Percentiles rank a stretch among this genome's conserved stretches.
Evolutionary conservation across 202 grass and related monocot genomes (phyloP).

Genomic region (Panicum virgatum): DNA sequence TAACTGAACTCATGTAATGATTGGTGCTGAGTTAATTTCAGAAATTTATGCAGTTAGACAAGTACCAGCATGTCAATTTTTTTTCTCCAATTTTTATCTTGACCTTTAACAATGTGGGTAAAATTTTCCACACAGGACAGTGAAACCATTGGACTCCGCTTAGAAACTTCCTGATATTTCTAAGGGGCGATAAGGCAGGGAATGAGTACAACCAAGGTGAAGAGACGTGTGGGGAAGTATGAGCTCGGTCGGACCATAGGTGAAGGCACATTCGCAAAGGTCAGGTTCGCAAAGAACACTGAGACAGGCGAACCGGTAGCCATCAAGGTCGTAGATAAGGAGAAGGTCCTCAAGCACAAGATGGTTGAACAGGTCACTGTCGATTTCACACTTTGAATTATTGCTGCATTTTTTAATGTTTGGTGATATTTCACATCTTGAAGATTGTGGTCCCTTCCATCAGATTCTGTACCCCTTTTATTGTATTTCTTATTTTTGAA

Average conservation of each 20-base stretch:
- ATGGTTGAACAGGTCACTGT: slow-evolving; percentile 69
- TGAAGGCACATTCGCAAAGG: slow-evolving; percentile 81
- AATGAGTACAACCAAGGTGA: slow-evolving; percentile 67
- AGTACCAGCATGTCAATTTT: neutral
- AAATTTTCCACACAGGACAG: slow-evolving; percentile 16
- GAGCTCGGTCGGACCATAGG: slow-evolving; percentile 76
- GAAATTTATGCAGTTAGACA: neutral
- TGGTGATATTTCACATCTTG: slow-evolving; percentile 38
- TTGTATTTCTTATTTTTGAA: neutral
- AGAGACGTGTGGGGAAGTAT: slow-evolving; percentile 78
- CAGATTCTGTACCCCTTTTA: neutral
- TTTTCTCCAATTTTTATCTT: neutral
- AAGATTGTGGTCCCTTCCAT: slow-evolving; percentile 3
- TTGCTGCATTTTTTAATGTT: slow-evolving; percentile 10
- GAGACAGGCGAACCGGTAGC: slow-evolving; percentile 64
- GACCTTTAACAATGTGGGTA: neutral
- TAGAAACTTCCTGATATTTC: slow-evolving; percentile 5
- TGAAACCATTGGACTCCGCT: neutral
- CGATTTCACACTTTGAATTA: slow-evolving; percentile 7
- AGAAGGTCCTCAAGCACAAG: slow-evolving; percentile 83
- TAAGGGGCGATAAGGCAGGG: slow-evolving; percentile 10
- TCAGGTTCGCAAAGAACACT: slow-evolving; percentile 62
- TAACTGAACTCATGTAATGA: neutral
- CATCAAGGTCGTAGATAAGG: slow-evolving; percentile 81
- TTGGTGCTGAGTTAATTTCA: neutral